Base-by-base conservation (phyloP, 2,329 filamentous ascomycete genomes). In the Camillea tinctor region DNA sequence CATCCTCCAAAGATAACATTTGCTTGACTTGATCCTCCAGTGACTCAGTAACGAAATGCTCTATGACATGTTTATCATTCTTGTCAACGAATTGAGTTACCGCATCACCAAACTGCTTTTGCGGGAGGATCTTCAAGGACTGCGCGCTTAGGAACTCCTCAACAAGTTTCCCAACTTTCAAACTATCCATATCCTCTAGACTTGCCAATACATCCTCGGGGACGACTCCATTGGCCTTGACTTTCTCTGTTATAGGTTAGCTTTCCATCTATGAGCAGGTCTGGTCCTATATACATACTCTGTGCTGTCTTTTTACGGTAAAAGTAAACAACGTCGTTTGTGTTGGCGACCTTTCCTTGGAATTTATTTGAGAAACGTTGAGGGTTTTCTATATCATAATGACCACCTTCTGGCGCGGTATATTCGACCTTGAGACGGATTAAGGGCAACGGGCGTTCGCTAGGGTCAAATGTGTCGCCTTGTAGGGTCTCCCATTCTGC, bases 311-410 rank as follows among this genome's bases (percentile, higher is more conserved):
- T 98, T 77, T 94, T 97, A 58, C 92, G 87, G 74, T 97, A 88
- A 73, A 96, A 98, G 70, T 94, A 90, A 0, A 99, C 88, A 0
- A 99, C 92, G 68, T 99, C 95, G 67, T 93, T 96, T 9, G 89
- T 88, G 71, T 99, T 99, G 60, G 95, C 95, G 1, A 99, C 94
- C 70, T 87, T 91, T n/a, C 88, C 90, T 1, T 90, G 84, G 68
- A 98, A 99, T 2, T 93, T 86, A 72, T 96, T 96, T 0, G 94
- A 98, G 71, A 98, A 97, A 8, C 95, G 88, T 73, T 98, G 95
- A 0, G 95, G 93, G 62, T 99, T 99, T 73, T 98, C 95, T 64
- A 90, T 89, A 66, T 98, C 91, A 69, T 92, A 99, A 40, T 87
- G 86, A 15, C 92, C 91, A 3, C 92, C 93, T 51, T 96, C 92